Conservation (phyloP, 2,329 filamentous ascomycete species). For the Colletotrichum paranaense region DNA sequence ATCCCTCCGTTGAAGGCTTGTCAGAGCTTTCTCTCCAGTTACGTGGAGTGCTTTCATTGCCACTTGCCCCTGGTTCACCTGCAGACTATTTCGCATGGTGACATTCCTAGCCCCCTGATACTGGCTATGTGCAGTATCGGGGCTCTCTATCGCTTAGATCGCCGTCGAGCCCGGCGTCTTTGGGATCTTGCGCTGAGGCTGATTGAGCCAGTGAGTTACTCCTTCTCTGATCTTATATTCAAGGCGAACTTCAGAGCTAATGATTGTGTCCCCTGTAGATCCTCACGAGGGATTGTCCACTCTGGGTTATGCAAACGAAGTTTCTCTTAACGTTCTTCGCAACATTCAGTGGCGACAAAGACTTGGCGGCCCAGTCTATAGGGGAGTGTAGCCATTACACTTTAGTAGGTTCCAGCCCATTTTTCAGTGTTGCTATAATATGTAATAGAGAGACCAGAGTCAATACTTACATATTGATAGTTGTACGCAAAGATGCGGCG, state of each 20-base stretch:
- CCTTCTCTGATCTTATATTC: too few relatives aligned
- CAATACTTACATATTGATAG: background rate
- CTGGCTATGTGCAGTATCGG: constrained; percentile 1
- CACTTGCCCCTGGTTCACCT: background rate
- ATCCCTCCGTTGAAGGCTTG: background rate
- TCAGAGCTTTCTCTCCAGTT: background rate
- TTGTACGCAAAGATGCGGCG: background rate
- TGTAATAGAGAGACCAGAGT: too few relatives aligned
- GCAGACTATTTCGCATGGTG: background rate
- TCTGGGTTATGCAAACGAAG: background rate
- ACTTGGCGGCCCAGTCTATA: background rate
- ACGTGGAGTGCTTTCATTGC: background rate
- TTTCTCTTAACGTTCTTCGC: background rate
- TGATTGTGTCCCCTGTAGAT: background rate
- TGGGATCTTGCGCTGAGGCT: background rate
- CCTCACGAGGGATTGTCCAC: background rate
- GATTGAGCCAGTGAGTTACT: background rate
- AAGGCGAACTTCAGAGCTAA: background rate
- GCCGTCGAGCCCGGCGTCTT: background rate
- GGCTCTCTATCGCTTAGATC: background rate
- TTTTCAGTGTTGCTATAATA: background rate
- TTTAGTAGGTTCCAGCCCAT: background rate
- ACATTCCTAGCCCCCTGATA: background rate
- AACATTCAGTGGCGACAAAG: background rate
- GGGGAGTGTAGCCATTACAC: background rate